These are phyloP conservation scores for Cladochytrium replicatum DNA, from an alignment of 192 early-diverging fungal species.

Conservation along the genomic window DNA sequence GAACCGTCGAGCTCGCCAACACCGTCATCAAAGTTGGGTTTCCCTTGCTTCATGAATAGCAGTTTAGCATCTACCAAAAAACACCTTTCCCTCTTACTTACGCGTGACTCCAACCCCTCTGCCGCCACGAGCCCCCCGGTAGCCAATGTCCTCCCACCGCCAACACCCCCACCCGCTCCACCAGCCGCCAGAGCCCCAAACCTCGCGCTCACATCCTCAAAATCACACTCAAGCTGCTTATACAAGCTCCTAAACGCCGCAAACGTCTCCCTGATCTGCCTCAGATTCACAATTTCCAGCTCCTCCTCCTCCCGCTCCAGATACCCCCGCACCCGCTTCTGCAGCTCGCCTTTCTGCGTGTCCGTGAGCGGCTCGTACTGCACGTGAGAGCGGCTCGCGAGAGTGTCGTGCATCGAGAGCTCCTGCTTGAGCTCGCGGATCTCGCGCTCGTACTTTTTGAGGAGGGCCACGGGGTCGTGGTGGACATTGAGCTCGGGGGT, in stretches of 20 bases:
- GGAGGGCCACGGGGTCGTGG: slow-evolving; percentile 49
- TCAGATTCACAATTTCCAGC: slow-evolving; percentile 44
- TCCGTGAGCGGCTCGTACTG: slow-evolving; percentile 50
- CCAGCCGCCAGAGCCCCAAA: no score
- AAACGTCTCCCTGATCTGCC: slow-evolving; percentile 46
- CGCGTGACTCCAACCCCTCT: no score
- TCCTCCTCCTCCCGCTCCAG: slow-evolving; percentile 44
- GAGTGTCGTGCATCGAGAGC: slow-evolving; percentile 50
- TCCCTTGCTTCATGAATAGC: slow-evolving; percentile 5
- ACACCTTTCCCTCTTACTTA: no score
- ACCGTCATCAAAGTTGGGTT: slow-evolving; percentile 28
- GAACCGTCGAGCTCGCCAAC: slow-evolving; percentile 48
- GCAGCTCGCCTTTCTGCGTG: slow-evolving; percentile 33
- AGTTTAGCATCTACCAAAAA: no score
- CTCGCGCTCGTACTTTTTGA: slow-evolving; percentile 55
- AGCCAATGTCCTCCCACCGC: no score
- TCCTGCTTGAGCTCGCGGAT: slow-evolving; percentile 54
- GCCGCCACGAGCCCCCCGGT: no score
- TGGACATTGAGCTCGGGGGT: slow-evolving; percentile 48
- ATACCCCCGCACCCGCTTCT: slow-evolving; percentile 34
- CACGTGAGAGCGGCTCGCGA: slow-evolving; percentile 43
- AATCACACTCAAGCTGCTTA: slow-evolving; percentile 35
- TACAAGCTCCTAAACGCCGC: slow-evolving; percentile 38
- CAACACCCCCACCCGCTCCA: no score
- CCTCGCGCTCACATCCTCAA: slow-evolving; percentile 35